These are phyloP conservation scores for Marasmius fiardii DNA, from an alignment of 1,284 basidiomycete species.

Conservation along the genomic window DNA sequence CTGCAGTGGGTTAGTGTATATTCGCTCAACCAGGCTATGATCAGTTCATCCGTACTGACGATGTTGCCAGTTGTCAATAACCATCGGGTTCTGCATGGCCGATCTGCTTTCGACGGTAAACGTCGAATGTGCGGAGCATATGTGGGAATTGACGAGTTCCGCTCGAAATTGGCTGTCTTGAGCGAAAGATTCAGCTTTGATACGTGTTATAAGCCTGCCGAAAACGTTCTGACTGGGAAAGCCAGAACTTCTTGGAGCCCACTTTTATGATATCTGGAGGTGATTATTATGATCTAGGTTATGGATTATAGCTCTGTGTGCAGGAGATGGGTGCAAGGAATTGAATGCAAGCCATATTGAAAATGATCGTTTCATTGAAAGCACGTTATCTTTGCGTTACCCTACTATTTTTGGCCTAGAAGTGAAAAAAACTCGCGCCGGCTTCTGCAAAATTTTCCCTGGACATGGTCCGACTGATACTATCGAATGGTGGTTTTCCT, in stretches of 20 bases:
- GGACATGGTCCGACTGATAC: too few relatives aligned
- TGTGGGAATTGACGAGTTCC: conserved; percentile 87
- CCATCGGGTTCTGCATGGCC: conserved; percentile 91
- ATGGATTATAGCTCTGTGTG: too few relatives aligned
- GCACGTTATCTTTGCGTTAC: too few relatives aligned
- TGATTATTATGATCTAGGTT: not conserved
- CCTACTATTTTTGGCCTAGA: too few relatives aligned
- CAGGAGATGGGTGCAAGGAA: too few relatives aligned
- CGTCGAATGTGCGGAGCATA: conserved; percentile 96
- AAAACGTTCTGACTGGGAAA: not conserved
- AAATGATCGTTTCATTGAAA: too few relatives aligned
- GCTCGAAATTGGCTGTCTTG: conserved; percentile 72
- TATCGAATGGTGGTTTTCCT: too few relatives aligned
- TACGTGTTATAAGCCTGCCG: conserved; percentile 26
- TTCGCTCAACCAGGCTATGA: not conserved
- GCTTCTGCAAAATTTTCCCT: too few relatives aligned
- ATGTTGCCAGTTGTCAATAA: conserved; percentile 78
- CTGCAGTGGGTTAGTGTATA: conserved; percentile 67
- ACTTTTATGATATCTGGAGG: not conserved
- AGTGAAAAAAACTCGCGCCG: too few relatives aligned
- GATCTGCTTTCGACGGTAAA: conserved; percentile 84
- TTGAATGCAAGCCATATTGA: too few relatives aligned
- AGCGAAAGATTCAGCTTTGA: conserved; percentile 48
- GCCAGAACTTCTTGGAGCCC: conserved; percentile 11
- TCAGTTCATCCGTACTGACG: not conserved